Percentiles rank a stretch among this genome's conserved stretches.
Conservation (phyloP, 495 filamentous ascomycete genomes). For the Podospora conica region DNA sequence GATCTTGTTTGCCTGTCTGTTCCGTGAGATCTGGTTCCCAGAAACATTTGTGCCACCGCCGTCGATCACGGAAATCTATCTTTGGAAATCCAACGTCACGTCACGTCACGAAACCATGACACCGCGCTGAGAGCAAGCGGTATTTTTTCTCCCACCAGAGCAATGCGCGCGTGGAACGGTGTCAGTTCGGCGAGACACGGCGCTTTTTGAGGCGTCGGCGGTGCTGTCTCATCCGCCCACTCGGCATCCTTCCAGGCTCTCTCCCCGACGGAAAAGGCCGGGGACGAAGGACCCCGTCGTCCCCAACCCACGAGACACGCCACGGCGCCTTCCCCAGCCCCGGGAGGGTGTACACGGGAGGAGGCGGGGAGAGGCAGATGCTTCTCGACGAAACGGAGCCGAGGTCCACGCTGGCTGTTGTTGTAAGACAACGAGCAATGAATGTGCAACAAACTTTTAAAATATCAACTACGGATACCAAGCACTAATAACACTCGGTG, state of each 20-base stretch:
- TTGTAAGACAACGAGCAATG: neutral
- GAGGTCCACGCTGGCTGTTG: too few relatives aligned
- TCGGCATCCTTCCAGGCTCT: conserved; percentile 15
- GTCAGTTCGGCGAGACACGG: conserved; percentile 17
- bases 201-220: neutral
- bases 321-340: too few relatives aligned
- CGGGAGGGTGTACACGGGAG: too few relatives aligned
- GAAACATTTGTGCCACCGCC: neutral
- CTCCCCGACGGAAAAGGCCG: too few relatives aligned
- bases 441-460: neutral
- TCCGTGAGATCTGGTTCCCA: conserved; percentile 5
- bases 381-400: too few relatives aligned
- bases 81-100: neutral
- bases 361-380: too few relatives aligned
- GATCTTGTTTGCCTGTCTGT: neutral
- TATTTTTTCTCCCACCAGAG: neutral
- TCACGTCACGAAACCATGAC: too few relatives aligned
- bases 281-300: too few relatives aligned
- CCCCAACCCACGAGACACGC: too few relatives aligned
- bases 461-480: too few relatives aligned
- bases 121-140: neutral
- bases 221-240: conserved; percentile 13
- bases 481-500: too few relatives aligned
- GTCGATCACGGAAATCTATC: conserved; percentile 4
- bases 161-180: conserved; percentile 10